Conservation (phyloP, 495 filamentous ascomycete species). For the Aspergillus saccharolyticus region DNA sequence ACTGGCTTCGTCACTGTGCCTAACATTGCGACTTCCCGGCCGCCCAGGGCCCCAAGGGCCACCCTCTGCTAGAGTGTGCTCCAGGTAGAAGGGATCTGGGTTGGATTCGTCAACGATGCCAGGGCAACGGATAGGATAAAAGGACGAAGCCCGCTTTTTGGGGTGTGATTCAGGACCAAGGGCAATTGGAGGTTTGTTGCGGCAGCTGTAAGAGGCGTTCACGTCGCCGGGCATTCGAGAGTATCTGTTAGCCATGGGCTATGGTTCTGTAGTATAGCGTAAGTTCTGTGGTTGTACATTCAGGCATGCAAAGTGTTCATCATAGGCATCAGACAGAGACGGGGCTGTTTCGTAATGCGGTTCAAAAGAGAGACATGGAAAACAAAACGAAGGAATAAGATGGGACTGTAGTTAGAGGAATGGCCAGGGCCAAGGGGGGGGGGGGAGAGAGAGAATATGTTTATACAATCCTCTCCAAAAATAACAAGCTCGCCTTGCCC, state of each 20-base stretch:
- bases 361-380: constrained; percentile 8
- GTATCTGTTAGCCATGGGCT: constrained; percentile 44
- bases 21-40: constrained; percentile 32
- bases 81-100: constrained; percentile 44
- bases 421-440: constrained; percentile 22
- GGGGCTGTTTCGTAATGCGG: background rate
- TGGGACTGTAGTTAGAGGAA: background rate
- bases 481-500: constrained; percentile 14
- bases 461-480: constrained; percentile 36
- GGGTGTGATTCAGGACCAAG: constrained; percentile 32
- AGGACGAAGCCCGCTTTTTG: constrained; percentile 34
- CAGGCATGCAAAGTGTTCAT: constrained; percentile 12
- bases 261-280: constrained; percentile 18
- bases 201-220: constrained; percentile 29
- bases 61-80: constrained; percentile 32
- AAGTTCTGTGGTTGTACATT: background rate
- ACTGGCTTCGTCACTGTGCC: constrained; percentile 29
- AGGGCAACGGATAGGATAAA: constrained; percentile 27
- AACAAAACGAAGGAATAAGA: constrained; percentile 7
- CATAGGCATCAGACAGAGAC: constrained; percentile 4
- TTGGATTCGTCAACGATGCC: constrained; percentile 38
- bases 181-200: constrained; percentile 34
- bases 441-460: constrained; percentile 35
- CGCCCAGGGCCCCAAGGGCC: constrained; percentile 25
- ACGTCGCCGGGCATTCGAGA: constrained; percentile 30